Evolutionary conservation across 2,329 filamentous ascomycete species (phyloP).

Genomic region (Penicillium vulpinum): DNA sequence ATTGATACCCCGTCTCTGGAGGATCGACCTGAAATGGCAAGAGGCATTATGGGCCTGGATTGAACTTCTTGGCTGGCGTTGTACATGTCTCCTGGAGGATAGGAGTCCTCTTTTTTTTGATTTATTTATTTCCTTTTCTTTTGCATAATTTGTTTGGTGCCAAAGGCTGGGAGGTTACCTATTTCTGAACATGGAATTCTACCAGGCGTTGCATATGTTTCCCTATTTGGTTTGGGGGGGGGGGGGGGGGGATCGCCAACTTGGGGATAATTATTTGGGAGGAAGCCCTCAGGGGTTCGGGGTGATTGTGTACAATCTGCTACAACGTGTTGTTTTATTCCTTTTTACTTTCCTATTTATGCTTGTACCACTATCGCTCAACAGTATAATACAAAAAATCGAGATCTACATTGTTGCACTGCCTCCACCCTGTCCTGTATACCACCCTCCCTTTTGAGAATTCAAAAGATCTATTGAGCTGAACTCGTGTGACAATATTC

Average conservation of each 20-base stretch:
- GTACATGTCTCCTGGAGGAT: constrained; percentile 23
- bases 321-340: constrained; percentile 23
- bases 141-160: constrained; percentile 30
- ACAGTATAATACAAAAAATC: constrained; percentile 22
- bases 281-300: constrained; percentile 1
- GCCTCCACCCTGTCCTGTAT: not conserved
- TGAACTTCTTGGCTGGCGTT: too few species aligned
- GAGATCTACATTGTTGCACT: constrained; percentile 7
- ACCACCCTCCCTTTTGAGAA: not conserved
- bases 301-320: constrained; percentile 27
- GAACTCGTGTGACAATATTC: not conserved
- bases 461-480: too few species aligned
- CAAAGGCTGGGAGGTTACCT: constrained; percentile 28
- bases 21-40: constrained; percentile 17
- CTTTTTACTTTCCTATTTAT: not conserved
- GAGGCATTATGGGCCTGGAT: constrained; percentile 18
- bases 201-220: constrained; percentile 24
- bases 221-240: not conserved
- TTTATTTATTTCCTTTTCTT: constrained; percentile 17
- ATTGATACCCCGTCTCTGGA: constrained; percentile 27
- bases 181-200: constrained; percentile 26
- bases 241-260: constrained; percentile 16
- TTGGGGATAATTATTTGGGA: constrained; percentile 22
- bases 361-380: constrained; percentile 19
- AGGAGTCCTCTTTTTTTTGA: constrained; percentile 22